Conservation (phyloP, 2,329 filamentous ascomycete species). For the Rhynchosporium secalis region DNA sequence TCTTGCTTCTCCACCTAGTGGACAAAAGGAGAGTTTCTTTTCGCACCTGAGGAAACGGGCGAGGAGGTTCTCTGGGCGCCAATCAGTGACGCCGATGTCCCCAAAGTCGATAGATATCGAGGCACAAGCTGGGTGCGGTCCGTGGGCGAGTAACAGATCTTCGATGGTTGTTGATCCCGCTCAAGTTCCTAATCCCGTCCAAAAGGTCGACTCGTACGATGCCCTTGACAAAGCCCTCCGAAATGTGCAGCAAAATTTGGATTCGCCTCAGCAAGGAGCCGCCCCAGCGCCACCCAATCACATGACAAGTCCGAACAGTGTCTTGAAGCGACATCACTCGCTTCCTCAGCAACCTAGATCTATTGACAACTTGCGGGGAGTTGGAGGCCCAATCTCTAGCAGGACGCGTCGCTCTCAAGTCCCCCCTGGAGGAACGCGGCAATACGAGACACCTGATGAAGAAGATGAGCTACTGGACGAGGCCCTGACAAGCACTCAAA, state of each 20-base stretch:
- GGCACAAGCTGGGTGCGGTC: conserved; percentile 86
- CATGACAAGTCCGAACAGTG: conserved; percentile 50
- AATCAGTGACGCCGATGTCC: conserved; percentile 72
- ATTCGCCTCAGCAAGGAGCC: conserved; percentile 41
- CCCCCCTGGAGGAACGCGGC: conserved; percentile 66
- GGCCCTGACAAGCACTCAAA: conserved; percentile 74
- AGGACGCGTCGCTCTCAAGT: conserved; percentile 79
- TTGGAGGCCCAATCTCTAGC: conserved; percentile 66
- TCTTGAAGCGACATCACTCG: conserved; percentile 65
- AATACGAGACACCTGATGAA: conserved; percentile 93
- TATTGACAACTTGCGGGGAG: conserved; percentile 59
- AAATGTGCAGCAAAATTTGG: conserved; percentile 53
- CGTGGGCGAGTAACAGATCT: conserved; percentile 83
- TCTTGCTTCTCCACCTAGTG: conserved; percentile 72
- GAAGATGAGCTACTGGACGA: conserved; percentile 96
- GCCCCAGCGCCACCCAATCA: conserved; percentile 55
- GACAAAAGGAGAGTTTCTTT: conserved; percentile 95
- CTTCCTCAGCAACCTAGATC: conserved; percentile 59
- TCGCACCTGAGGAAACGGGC: conserved; percentile 94
- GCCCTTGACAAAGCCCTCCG: conserved; percentile 59
- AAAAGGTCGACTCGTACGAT: conserved; percentile 59
- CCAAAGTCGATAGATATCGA: conserved; percentile 84
- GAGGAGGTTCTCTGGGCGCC: conserved; percentile 85
- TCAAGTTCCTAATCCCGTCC: conserved; percentile 49
- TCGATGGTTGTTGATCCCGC: conserved; percentile 71